These are phyloP conservation scores for Rhypophila decipiens DNA, from an alignment of 495 filamentous ascomycete species.

Conservation along the genomic window DNA sequence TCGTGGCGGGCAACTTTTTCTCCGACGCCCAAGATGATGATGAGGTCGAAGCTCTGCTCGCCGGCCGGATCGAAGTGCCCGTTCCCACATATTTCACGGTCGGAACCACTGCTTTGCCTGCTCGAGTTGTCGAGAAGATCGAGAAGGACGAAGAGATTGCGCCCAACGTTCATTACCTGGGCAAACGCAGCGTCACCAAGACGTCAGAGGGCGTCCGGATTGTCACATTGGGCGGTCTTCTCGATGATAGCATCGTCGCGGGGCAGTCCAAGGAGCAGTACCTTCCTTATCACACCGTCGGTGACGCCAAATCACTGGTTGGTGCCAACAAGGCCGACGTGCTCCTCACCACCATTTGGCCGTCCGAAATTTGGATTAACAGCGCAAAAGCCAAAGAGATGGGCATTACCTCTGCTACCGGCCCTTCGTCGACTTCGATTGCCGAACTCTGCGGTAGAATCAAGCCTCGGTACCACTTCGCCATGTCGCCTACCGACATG, in stretches of 20 bases:
- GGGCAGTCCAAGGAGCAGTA: constrained; percentile 56
- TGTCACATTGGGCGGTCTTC: constrained; percentile 66
- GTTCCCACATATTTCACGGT: constrained; percentile 84
- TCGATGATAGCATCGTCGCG: constrained; percentile 47
- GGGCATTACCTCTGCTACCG: constrained; percentile 36
- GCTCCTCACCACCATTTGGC: constrained; percentile 81
- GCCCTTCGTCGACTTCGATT: constrained; percentile 42
- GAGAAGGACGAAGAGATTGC: constrained; percentile 71
- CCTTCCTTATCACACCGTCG: constrained; percentile 61
- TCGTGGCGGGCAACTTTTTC: constrained; percentile 82
- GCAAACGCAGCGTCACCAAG: constrained; percentile 75
- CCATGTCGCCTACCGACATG: constrained; percentile 50
- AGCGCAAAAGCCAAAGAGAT: constrained; percentile 34
- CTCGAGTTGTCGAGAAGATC: constrained; percentile 60
- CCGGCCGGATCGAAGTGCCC: constrained; percentile 63
- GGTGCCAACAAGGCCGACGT: constrained; percentile 76
- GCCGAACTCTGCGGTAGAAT: constrained; percentile 69
- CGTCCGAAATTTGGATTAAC: constrained; percentile 57
- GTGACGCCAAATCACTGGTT: constrained; percentile 67
- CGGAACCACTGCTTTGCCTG: constrained; percentile 61
- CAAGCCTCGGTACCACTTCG: constrained; percentile 86
- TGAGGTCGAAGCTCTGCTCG: constrained; percentile 57
- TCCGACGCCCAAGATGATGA: constrained; percentile 47
- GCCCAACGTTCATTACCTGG: constrained; percentile 79
- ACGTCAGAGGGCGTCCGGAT: constrained; percentile 86